Percentiles rank a stretch among this genome's conserved stretches.
These are phyloP conservation scores for Elaeis guineensis DNA, from an alignment of 176 grass and related monocot species.

Conservation along the genomic window DNA sequence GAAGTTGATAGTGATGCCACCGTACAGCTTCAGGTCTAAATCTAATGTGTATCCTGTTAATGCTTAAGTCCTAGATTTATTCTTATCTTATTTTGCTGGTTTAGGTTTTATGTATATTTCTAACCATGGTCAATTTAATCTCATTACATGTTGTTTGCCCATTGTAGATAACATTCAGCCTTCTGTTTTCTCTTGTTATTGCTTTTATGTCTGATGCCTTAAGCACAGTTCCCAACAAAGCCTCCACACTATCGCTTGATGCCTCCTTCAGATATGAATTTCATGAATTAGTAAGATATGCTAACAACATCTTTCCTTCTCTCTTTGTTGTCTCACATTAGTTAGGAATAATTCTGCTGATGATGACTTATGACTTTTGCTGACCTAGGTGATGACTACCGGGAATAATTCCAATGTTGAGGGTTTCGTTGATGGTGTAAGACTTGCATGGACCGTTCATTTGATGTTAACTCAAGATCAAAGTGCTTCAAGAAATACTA, in stretches of 20 bases:
- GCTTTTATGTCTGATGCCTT: slow-evolving; percentile 76
- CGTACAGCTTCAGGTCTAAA: slow-evolving; percentile 77
- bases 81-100: neutral
- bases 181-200: slow-evolving; percentile 59
- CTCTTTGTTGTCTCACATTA: neutral
- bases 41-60: neutral
- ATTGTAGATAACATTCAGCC: slow-evolving; percentile 59
- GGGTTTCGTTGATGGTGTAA: slow-evolving; percentile 62
- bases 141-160: neutral
- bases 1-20: slow-evolving; percentile 52
- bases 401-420: slow-evolving; percentile 52
- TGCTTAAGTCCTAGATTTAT: neutral
- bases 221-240: slow-evolving; percentile 42
- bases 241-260: slow-evolving; percentile 46
- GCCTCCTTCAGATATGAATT: slow-evolving; percentile 77
- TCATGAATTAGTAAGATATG: slow-evolving; percentile 63
- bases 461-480: slow-evolving; percentile 88
- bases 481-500: slow-evolving; percentile 35
- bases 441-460: slow-evolving; percentile 79
- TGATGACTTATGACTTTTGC: neutral
- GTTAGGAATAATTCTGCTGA: neutral
- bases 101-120: slow-evolving; percentile 20
- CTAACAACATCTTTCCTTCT: neutral
- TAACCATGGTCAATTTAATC: neutral
- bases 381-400: slow-evolving; percentile 56